Evolutionary conservation across 129 eudicot species (phyloP), one percentile per base, ranked within the genome.

Genomic region (Helianthus annuus): DNA sequence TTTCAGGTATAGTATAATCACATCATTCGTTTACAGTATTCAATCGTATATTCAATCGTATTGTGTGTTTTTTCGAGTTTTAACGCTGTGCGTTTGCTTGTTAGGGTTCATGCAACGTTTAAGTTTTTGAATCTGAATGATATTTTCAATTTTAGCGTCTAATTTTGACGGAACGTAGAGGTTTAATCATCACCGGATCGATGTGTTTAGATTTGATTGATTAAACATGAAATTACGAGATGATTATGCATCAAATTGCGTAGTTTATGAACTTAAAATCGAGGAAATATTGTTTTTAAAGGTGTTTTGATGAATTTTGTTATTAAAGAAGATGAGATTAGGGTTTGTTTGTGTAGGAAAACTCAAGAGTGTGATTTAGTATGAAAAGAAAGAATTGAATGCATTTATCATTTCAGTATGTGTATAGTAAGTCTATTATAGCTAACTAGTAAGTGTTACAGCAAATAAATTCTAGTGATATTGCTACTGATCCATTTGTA

Each of bases 1-100:
- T 93, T 93, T 39, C 98, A 85, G 95, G 98, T 42, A 1, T 40
- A 19, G 0, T 92, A 29, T 22, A 44, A 22, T 42, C 46, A 42
- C 46, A 42, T 42, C 10, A 42, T 27, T 27, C 32, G 32, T 27
- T 27, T 27, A 27, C 32, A 0, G 32, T 27, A 27, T 27, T 27
- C 32, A 27, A 27, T 27, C 32, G 32, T 27, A 27, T 27, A 24
- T 24, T 24, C 29, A 24, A 24, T 24, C 29, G 29, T 29, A 29
- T 29, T 3, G 36, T 32, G 4, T 32, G 36, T 32, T 32, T 32
- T 1, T 32, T 32, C 36, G 4, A 32, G 36, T 32, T 32, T 32
- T 32, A 32, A 32, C 36, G 36, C 2, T 51, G 56, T 51, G 8
- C 14, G n/a, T 51, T 1, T 51, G 17, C 17, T 19, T 12, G 19